Evolutionary conservation across 768 basidiomycete species (phyloP).

Genomic region (Russula virescens): DNA sequence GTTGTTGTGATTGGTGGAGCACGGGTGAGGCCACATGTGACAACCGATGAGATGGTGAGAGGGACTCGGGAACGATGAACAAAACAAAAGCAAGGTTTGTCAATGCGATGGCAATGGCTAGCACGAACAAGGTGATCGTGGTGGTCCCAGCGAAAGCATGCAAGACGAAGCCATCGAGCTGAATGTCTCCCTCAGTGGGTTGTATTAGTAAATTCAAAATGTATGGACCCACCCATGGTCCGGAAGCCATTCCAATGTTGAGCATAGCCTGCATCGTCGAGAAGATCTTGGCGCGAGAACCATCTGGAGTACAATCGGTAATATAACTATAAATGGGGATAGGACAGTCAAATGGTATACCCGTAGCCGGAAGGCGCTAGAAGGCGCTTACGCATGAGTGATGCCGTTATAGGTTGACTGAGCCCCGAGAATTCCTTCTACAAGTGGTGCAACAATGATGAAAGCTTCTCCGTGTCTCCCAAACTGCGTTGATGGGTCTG

Average conservation of each 20-base stretch:
- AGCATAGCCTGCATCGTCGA: conserved; percentile 25
- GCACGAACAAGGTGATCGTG: conserved; percentile 16
- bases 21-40: not conserved
- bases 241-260: conserved; percentile 24
- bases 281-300: conserved; percentile 25
- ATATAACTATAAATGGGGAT: conserved; percentile 14
- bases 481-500: conserved; percentile 15
- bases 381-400: conserved; percentile 20
- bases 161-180: conserved; percentile 23
- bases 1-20: conserved; percentile 1
- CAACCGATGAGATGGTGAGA: conserved; percentile 13
- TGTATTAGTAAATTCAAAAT: not conserved
- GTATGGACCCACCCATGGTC: conserved; percentile 21
- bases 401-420: conserved; percentile 25
- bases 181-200: not conserved
- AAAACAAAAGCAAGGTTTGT: conserved; percentile 18
- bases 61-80: conserved; percentile 24
- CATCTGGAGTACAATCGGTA: conserved; percentile 24
- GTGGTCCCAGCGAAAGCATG: conserved; percentile 8
- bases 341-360: not conserved
- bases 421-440: conserved; percentile 24
- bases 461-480: conserved; percentile 22
- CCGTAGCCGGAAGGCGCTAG: not conserved
- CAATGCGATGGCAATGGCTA: conserved; percentile 20
- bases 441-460: conserved; percentile 23